phyloP scores from a whole-genome alignment of 2,329 filamentous ascomycete species.

The Pestalotiopsis sp. region DNA sequence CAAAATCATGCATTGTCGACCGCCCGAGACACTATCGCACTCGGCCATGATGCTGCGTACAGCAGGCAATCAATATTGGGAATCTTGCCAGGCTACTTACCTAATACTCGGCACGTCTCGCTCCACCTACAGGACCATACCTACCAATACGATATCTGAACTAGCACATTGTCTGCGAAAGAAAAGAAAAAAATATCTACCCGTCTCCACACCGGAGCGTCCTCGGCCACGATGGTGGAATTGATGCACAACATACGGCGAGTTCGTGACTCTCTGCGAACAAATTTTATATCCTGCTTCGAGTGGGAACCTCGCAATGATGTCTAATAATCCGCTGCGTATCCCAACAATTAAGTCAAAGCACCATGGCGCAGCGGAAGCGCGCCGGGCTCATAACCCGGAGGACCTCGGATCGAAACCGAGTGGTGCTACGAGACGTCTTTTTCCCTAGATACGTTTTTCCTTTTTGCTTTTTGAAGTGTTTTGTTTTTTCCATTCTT shows the following conservation, averaged over 20 bases:
- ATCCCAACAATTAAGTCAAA: constrained; percentile 14
- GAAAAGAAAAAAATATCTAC: background rate
- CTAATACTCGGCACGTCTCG: too few relatives aligned
- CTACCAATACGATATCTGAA: too few relatives aligned
- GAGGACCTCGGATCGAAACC: constrained; percentile 39
- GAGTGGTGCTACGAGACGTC: constrained; percentile 30
- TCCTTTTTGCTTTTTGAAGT: background rate
- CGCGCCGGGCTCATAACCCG: constrained; percentile 41
- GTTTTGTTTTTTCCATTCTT: background rate
- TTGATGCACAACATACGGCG: background rate
- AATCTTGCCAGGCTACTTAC: too few relatives aligned
- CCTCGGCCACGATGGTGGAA: background rate
- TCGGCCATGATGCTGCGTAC: too few relatives aligned
- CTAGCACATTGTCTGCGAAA: background rate
- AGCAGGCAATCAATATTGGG: too few relatives aligned
- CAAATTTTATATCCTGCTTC: background rate
- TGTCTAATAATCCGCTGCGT: background rate
- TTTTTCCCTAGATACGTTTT: background rate
- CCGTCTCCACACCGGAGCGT: background rate
- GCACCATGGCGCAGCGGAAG: constrained; percentile 39
- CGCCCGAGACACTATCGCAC: too few relatives aligned
- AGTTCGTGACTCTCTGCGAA: background rate
- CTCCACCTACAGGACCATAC: too few relatives aligned
- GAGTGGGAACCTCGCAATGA: background rate
- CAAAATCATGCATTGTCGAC: too few relatives aligned